These are phyloP conservation scores for Piper longum DNA, from an alignment of 164 flowering plant species.

Conservation along the genomic window DNA sequence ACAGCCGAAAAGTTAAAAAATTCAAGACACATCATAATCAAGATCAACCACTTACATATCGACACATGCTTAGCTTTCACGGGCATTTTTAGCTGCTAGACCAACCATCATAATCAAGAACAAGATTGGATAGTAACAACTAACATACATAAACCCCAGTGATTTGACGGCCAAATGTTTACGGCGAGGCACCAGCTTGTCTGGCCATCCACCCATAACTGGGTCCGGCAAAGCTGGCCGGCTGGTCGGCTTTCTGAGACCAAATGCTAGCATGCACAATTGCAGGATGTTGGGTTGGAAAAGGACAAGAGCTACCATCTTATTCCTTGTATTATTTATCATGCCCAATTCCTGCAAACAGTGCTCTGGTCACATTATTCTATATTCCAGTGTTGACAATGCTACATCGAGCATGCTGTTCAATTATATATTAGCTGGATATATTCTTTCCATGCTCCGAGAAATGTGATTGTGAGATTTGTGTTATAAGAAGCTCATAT, in stretches of 20 bases:
- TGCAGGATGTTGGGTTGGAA: background rate
- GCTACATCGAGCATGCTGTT: background rate
- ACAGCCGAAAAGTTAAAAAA: no score
- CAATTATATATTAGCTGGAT: background rate
- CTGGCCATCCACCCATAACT: no score
- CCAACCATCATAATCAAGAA: background rate
- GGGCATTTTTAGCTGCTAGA: background rate
- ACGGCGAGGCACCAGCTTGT: background rate
- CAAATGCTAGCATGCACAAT: background rate
- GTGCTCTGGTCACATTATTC: background rate
- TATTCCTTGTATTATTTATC: background rate
- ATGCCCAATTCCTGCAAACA: background rate
- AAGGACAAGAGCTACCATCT: background rate
- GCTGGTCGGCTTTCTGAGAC: background rate
- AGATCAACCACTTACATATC: no score
- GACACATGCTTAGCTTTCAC: background rate
- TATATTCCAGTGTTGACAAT: no score
- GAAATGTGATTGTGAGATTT: background rate
- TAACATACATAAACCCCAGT: background rate
- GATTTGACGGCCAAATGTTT: background rate
- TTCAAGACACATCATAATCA: no score
- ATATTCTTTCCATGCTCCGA: background rate
- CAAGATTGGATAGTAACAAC: background rate
- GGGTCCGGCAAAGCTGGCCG: background rate
- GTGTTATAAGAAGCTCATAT: background rate